These are phyloP conservation scores for Talinum fruticosum DNA, from an alignment of 148 eudicot species.

Conservation along the genomic window DNA sequence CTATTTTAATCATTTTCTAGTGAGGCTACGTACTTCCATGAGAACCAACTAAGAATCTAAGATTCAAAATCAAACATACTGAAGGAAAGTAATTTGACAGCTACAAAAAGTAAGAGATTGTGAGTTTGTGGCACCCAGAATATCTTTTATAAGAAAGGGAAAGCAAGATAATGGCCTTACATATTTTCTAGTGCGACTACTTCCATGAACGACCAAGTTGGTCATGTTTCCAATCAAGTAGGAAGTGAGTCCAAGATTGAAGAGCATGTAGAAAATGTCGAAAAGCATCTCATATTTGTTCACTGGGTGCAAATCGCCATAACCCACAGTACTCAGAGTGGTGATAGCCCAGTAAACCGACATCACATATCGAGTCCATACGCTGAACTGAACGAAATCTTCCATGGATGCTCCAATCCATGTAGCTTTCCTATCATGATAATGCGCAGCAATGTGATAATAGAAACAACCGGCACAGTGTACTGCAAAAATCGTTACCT, in stretches of 20 bases:
- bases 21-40: too few relatives aligned
- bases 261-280: slow-evolving; percentile 74
- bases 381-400: slow-evolving; percentile 44
- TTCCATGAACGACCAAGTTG: slow-evolving; percentile 86
- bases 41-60: too few relatives aligned
- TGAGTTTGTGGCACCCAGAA: too few relatives aligned
- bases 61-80: too few relatives aligned
- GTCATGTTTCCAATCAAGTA: slow-evolving; percentile 94
- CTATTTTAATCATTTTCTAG: too few relatives aligned
- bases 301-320: slow-evolving; percentile 78
- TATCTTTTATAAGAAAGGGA: too few relatives aligned
- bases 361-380: slow-evolving; percentile 68
- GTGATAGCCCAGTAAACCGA: slow-evolving; percentile 89
- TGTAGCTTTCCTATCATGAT: slow-evolving; percentile 47
- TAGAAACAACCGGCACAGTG: slow-evolving; percentile 83
- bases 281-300: slow-evolving; percentile 78
- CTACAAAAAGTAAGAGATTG: background rate
- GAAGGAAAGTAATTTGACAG: too few relatives aligned
- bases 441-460: slow-evolving; percentile 66
- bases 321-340: slow-evolving; percentile 82
- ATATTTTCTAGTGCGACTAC: slow-evolving; percentile 72
- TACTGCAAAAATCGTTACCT: slow-evolving; percentile 81
- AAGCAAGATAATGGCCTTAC: slow-evolving; percentile 36
- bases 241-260: slow-evolving; percentile 83
- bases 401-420: slow-evolving; percentile 63